Evolutionary conservation across 805 yeast genomes (phyloP).

Genomic region (Barnettozyma populi): DNA sequence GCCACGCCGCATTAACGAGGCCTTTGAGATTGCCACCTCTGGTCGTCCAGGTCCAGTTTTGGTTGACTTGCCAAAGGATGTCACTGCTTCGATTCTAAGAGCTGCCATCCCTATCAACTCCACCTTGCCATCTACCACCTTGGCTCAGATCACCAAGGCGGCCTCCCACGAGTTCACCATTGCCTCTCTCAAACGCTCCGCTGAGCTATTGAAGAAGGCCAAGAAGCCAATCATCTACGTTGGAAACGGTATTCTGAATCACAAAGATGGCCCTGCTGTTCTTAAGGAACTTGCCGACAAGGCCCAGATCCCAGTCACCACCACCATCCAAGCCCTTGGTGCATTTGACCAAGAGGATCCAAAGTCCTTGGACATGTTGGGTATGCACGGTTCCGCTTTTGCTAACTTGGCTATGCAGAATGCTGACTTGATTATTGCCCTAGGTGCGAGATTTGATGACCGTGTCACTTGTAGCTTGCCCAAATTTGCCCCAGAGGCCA

Average conservation of each 20-base stretch:
- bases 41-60: conserved; percentile 99
- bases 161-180: conserved; percentile 70
- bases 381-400: conserved; percentile 96
- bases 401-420: conserved; percentile 93
- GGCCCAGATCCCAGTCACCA: conserved; percentile 93
- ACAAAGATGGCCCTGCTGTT: conserved; percentile 72
- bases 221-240: conserved; percentile 86
- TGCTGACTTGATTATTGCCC: conserved; percentile 88
- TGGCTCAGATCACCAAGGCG: conserved; percentile 62
- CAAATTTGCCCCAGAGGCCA: conserved; percentile 92
- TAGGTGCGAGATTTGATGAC: conserved; percentile 98
- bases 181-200: conserved; percentile 71
- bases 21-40: conserved; percentile 90
- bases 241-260: conserved; percentile 84
- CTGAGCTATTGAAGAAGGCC: conserved; percentile 71
- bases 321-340: conserved; percentile 91
- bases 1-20: conserved; percentile 94
- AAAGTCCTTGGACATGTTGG: conserved; percentile 91
- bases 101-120: conserved; percentile 78
- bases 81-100: conserved; percentile 85
- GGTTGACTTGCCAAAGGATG: conserved; percentile 97
- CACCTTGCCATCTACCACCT: conserved; percentile 67
- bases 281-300: conserved; percentile 83
- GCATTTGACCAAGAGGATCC: conserved; percentile 89
- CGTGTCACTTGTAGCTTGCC: conserved; percentile 87